phyloP scores from a whole-genome alignment of 495 filamentous ascomycete genomes.

The Niebla homalea region DNA sequence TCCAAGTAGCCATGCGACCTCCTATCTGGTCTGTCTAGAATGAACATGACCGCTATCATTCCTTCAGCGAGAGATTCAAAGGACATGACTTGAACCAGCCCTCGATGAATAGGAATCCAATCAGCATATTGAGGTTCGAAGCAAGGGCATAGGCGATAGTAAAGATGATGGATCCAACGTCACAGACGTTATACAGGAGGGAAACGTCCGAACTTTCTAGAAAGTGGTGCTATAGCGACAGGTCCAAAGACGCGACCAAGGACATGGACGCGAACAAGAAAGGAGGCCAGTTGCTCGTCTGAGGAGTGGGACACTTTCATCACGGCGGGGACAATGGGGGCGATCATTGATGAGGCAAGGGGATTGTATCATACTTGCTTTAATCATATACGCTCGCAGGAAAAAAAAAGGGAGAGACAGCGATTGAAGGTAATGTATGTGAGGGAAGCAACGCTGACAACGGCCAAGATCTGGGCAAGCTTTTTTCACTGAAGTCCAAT shows the following conservation, averaged over 20 bases:
- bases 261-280: background rate
- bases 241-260: slow-evolving; percentile 35
- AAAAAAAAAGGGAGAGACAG: too few relatives aligned
- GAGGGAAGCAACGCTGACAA: too few relatives aligned
- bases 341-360: slow-evolving; percentile 1
- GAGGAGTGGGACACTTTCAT: background rate
- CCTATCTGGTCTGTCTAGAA: slow-evolving; percentile 14
- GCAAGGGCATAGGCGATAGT: slow-evolving; percentile 23
- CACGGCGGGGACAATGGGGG: background rate
- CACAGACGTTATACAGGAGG: slow-evolving; percentile 20
- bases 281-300: background rate
- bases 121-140: slow-evolving; percentile 13
- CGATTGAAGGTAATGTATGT: too few relatives aligned
- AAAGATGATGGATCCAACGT: slow-evolving; percentile 18
- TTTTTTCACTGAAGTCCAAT: too few relatives aligned
- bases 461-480: too few relatives aligned
- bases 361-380: slow-evolving; percentile 25
- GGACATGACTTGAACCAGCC: slow-evolving; percentile 21
- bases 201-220: slow-evolving; percentile 39
- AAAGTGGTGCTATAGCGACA: slow-evolving; percentile 44
- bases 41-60: slow-evolving; percentile 20
- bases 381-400: too few relatives aligned
- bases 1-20: slow-evolving; percentile 20
- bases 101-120: slow-evolving; percentile 22
- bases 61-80: slow-evolving; percentile 15